Percentiles rank a stretch among this genome's conserved stretches.
Evolutionary conservation across 495 filamentous ascomycete genomes (phyloP).

Genomic region (Penicillium angulare): DNA sequence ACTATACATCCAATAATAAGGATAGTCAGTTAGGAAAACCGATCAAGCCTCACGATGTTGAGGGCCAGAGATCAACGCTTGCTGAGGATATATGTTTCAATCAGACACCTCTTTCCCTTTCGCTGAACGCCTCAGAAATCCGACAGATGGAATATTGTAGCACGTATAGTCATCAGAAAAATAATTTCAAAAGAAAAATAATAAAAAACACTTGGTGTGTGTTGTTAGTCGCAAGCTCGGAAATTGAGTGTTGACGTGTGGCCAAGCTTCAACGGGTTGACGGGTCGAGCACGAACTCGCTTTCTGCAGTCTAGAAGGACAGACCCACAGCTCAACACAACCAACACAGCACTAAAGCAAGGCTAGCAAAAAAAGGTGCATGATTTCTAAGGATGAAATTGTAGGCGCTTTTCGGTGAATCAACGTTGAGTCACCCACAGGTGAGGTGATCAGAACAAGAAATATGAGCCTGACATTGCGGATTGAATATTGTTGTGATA

Average conservation of each 20-base stretch:
- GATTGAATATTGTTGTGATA: too few relatives aligned
- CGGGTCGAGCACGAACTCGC: slow-evolving; percentile 1
- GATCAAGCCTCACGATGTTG: slow-evolving; percentile 3
- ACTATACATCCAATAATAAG: too few relatives aligned
- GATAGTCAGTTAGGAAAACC: too few relatives aligned
- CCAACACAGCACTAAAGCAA: slow-evolving; percentile 2
- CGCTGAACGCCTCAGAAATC: neutral
- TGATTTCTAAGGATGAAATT: neutral
- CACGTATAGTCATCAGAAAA: neutral
- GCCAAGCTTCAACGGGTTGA: slow-evolving; percentile 10
- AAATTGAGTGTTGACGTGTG: slow-evolving; percentile 1
- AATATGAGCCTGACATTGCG: too few relatives aligned
- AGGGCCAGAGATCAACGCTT: neutral
- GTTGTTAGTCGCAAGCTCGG: neutral
- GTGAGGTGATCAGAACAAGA: too few relatives aligned
- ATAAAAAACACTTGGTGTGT: neutral
- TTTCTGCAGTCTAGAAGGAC: slow-evolving; percentile 6
- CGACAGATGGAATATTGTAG: neutral
- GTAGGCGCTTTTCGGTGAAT: neutral
- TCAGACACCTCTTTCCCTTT: slow-evolving; percentile 1
- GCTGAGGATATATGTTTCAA: slow-evolving; percentile 1
- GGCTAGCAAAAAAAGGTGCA: neutral
- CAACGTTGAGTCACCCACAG: too few relatives aligned
- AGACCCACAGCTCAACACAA: slow-evolving; percentile 2
- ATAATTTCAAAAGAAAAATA: slow-evolving; percentile 1